Evolutionary conservation across 805 yeast species (phyloP).

Genomic region (Danielozyma ontarioensis): DNA sequence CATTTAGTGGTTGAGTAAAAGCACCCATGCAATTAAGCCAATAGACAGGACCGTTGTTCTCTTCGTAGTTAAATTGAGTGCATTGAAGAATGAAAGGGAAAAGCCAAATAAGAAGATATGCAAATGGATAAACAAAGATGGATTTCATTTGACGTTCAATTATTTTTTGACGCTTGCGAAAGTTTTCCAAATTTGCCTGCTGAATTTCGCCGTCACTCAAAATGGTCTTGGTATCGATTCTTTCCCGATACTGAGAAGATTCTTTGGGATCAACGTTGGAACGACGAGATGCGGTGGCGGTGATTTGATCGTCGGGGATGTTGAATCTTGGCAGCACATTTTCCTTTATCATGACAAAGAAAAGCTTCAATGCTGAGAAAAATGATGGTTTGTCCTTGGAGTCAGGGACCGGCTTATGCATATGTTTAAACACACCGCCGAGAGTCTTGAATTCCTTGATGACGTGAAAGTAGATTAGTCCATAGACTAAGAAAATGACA

Average conservation of each 20-base stretch:
- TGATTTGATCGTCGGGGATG: slow-evolving; percentile 18
- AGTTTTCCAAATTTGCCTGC: slow-evolving; percentile 53
- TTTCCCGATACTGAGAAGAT: not conserved
- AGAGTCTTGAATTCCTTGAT: slow-evolving; percentile 53
- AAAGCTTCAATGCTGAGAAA: slow-evolving; percentile 27
- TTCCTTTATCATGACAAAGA: slow-evolving; percentile 17
- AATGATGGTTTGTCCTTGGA: slow-evolving; percentile 25
- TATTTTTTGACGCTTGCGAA: slow-evolving; percentile 57
- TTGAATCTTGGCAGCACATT: slow-evolving; percentile 21
- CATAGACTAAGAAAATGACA: slow-evolving; percentile 58
- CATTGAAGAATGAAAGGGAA: slow-evolving; percentile 70
- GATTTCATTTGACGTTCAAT: slow-evolving; percentile 75
- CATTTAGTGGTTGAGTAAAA: slow-evolving; percentile 74
- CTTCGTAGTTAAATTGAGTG: slow-evolving; percentile 47
- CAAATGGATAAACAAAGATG: slow-evolving; percentile 78
- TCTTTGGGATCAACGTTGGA: slow-evolving; percentile 2
- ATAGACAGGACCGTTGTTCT: slow-evolving; percentile 44
- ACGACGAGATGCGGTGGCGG: slow-evolving; percentile 1
- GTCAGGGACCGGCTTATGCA: slow-evolving; percentile 15
- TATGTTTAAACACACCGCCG: slow-evolving; percentile 40
- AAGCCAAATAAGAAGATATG: slow-evolving; percentile 76
- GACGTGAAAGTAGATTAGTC: slow-evolving; percentile 69
- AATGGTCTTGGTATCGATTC: slow-evolving; percentile 14
- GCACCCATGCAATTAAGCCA: slow-evolving; percentile 70
- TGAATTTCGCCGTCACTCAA: slow-evolving; percentile 42